These are phyloP conservation scores for Zopfia rhizophila DNA, from an alignment of 2,329 filamentous ascomycete species.

Conservation along the genomic window DNA sequence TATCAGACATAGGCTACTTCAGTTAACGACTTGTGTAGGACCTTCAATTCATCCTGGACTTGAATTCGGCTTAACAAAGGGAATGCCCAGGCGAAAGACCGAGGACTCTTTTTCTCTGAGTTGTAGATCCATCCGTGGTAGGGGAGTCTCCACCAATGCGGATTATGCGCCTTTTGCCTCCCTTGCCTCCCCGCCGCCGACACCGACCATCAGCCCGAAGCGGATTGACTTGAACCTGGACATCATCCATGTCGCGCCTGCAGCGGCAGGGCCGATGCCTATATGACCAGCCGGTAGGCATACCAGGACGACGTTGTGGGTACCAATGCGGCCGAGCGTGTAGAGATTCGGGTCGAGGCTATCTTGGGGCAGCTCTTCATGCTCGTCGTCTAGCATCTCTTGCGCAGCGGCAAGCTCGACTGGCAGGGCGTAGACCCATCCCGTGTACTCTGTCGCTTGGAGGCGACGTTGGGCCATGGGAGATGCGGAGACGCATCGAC, in stretches of 20 bases:
- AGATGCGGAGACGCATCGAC: too few relatives aligned
- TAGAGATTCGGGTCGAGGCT: slow-evolving; percentile 30
- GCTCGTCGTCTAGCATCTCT: slow-evolving; percentile 40
- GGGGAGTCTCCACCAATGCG: too few relatives aligned
- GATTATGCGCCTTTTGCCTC: too few relatives aligned
- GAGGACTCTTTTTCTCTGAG: too few relatives aligned
- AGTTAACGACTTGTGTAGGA: too few relatives aligned
- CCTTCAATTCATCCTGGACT: too few relatives aligned
- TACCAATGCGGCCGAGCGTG: slow-evolving; percentile 33
- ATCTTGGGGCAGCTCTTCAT: slow-evolving; percentile 31
- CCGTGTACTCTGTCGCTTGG: slow-evolving; percentile 42
- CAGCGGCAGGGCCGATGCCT: slow-evolving; percentile 45
- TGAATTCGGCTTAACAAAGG: too few relatives aligned
- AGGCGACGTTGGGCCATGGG: too few relatives aligned
- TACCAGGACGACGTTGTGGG: slow-evolving; percentile 48
- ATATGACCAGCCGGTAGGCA: slow-evolving; percentile 43
- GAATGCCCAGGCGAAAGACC: too few relatives aligned
- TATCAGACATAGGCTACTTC: too few relatives aligned
- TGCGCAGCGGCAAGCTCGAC: slow-evolving; percentile 42
- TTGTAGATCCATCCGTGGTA: too few relatives aligned
- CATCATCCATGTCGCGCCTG: slow-evolving; percentile 38
- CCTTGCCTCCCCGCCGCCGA: slow-evolving; percentile 52
- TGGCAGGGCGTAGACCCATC: slow-evolving; percentile 47
- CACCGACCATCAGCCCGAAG: slow-evolving; percentile 55
- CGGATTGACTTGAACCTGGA: slow-evolving; percentile 41